A percentile compares a stretch with the other conserved stretches of the same genome.
phyloP scores from a whole-genome alignment of 306 rosid genomes.

The Acacia acuminata region DNA sequence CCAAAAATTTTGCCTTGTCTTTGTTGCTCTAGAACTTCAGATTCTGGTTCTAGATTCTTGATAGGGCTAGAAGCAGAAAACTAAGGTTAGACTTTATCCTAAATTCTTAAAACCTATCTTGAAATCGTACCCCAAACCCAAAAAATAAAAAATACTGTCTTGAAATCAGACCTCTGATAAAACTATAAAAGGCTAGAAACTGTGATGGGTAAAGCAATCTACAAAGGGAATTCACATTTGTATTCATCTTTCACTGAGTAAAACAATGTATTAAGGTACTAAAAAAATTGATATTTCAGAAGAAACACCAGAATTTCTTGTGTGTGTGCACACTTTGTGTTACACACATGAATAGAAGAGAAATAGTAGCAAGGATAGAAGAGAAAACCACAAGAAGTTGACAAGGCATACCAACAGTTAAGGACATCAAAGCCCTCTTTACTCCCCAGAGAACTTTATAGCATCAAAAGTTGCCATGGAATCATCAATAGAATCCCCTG shows the following conservation, averaged over 20 bases:
- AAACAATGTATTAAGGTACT: conserved; percentile 13
- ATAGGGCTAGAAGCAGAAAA: conserved; percentile 7
- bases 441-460: conserved; percentile 74
- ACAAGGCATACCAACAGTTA: conserved; percentile 70
- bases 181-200: neutral
- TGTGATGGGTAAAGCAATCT: neutral
- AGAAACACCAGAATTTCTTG: conserved; percentile 6
- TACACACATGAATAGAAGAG: conserved; percentile 9
- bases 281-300: neutral
- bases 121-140: neutral
- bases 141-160: neutral
- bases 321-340: neutral
- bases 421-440: conserved; percentile 78
- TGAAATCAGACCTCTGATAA: conserved; percentile 5
- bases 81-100: neutral
- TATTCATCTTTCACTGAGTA: conserved; percentile 23
- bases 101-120: neutral
- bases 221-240: conserved; percentile 8
- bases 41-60: no score
- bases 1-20: no score
- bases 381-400: conserved; percentile 21
- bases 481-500: conserved; percentile 88
- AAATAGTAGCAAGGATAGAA: conserved; percentile 15
- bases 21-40: no score
- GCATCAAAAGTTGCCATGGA: conserved; percentile 85